Evolutionary conservation across 371 early-diverging fungal genomes (phyloP).

Genomic region (Dinochytrium kinnereticum): DNA sequence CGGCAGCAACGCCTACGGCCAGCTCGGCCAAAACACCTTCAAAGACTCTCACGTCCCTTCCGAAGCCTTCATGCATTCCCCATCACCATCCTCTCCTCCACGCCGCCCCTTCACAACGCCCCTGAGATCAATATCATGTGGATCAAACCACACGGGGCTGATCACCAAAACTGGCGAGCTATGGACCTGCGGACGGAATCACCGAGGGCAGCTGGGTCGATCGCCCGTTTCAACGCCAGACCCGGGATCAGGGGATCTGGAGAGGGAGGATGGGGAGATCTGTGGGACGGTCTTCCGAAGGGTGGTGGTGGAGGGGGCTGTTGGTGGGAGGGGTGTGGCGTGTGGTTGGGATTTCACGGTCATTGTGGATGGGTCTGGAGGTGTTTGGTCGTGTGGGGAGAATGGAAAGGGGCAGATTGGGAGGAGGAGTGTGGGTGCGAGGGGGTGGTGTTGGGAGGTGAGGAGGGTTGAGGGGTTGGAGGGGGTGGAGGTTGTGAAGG

Average conservation of each 20-base stretch:
- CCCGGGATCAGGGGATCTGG: constrained; percentile 20
- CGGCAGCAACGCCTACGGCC: constrained; percentile 47
- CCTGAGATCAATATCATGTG: constrained; percentile 11
- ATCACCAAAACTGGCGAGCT: constrained; percentile 25
- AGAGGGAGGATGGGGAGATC: constrained; percentile 6
- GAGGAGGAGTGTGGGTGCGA: not conserved
- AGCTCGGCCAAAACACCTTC: constrained; percentile 37
- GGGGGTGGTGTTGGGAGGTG: too few species aligned
- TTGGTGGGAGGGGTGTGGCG: constrained; percentile 50
- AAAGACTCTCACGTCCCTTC: constrained; percentile 39
- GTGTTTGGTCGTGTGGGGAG: constrained; percentile 63
- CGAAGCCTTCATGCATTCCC: not conserved
- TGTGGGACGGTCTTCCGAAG: not conserved
- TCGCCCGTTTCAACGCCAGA: constrained; percentile 37
- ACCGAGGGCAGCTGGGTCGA: constrained; percentile 47
- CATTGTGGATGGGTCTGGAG: constrained; percentile 49
- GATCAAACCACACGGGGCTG: constrained; percentile 11
- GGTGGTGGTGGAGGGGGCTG: not conserved
- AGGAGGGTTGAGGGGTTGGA: not conserved
- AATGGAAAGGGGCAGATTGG: constrained; percentile 71
- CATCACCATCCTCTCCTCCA: not conserved
- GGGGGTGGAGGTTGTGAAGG: constrained; percentile 13
- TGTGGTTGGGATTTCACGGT: constrained; percentile 72
- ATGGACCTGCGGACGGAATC: constrained; percentile 68
- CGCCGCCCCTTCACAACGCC: constrained; percentile 35